Evolutionary conservation across 78 protist genomes (phyloP).

Genomic region (Salpingoeca rosetta): DNA sequence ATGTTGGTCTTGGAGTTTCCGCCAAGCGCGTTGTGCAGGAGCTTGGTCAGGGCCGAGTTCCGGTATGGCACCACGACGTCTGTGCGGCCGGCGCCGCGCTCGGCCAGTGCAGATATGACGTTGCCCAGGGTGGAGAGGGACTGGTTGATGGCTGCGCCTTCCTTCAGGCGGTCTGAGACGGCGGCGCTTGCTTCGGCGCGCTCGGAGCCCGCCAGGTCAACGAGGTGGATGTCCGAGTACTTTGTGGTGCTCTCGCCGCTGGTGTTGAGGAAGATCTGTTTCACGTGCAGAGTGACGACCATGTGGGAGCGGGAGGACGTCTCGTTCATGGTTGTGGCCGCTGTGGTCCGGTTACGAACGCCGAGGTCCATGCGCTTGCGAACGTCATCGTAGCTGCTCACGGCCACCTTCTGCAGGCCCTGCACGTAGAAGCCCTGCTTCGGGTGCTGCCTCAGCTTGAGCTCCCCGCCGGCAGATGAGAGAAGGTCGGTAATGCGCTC

Average conservation of each 20-base stretch:
- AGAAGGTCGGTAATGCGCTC: constrained; percentile 41
- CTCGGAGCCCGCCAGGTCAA: constrained; percentile 57
- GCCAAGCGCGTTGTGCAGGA: constrained; percentile 44
- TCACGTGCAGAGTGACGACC: constrained; percentile 28
- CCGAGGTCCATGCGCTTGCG: constrained; percentile 22
- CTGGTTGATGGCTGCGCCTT: constrained; percentile 40
- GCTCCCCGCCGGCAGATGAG: background rate
- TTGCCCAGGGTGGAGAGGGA: constrained; percentile 59
- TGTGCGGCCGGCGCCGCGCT: background rate
- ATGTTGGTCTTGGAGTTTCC: constrained; percentile 56
- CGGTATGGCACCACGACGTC: constrained; percentile 71
- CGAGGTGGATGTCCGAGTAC: constrained; percentile 8
- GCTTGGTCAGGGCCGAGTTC: constrained; percentile 73
- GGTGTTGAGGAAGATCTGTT: background rate
- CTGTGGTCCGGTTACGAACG: constrained; percentile 26
- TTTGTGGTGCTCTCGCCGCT: background rate
- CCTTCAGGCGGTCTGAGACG: constrained; percentile 44
- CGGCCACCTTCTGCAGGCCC: background rate
- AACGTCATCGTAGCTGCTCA: constrained; percentile 1
- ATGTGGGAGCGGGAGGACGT: constrained; percentile 53
- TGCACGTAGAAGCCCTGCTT: constrained; percentile 18
- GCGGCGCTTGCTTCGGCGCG: constrained; percentile 39
- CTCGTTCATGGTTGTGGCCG: constrained; percentile 63
- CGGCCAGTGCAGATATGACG: constrained; percentile 53
- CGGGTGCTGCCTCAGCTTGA: constrained; percentile 17